Conservation (phyloP, 345 rosid genomes). For the Hibiscus trionum region DNA sequence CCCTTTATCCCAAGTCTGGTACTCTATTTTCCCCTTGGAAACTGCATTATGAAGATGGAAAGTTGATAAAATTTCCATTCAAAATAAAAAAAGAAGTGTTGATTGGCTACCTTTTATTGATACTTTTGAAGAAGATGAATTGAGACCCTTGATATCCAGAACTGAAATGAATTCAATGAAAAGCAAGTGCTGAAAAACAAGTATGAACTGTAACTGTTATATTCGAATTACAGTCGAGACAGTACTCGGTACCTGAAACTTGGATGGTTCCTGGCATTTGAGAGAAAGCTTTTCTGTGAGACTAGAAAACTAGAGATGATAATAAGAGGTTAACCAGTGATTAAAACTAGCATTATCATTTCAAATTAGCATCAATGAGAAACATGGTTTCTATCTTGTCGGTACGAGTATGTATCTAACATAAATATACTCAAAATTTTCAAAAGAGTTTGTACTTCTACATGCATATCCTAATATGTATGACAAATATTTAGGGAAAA, state of each 20-base stretch:
- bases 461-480: neutral
- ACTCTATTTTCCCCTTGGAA: slow-evolving; percentile 72
- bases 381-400: no score
- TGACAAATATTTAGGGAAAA: no score
- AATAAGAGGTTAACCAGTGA: neutral
- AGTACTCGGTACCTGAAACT: slow-evolving; percentile 55
- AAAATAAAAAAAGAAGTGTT: neutral
- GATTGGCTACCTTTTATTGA: slow-evolving; percentile 53
- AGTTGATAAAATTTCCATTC: neutral
- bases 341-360: neutral
- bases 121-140: slow-evolving; percentile 28
- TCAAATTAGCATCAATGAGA: no score
- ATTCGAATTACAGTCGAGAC: slow-evolving; percentile 16
- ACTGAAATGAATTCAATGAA: slow-evolving; percentile 32
- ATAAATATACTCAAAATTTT: no score
- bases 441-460: no score
- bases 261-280: slow-evolving; percentile 88
- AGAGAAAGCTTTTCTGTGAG: slow-evolving; percentile 1
- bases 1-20: slow-evolving; percentile 46
- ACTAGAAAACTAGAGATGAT: neutral
- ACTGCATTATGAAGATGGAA: slow-evolving; percentile 38
- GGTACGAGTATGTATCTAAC: no score
- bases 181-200: neutral
- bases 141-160: slow-evolving; percentile 44
- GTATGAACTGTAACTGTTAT: neutral